Conservation (phyloP, 768 basidiomycete genomes). For the Xerocomus spinulosus region DNA sequence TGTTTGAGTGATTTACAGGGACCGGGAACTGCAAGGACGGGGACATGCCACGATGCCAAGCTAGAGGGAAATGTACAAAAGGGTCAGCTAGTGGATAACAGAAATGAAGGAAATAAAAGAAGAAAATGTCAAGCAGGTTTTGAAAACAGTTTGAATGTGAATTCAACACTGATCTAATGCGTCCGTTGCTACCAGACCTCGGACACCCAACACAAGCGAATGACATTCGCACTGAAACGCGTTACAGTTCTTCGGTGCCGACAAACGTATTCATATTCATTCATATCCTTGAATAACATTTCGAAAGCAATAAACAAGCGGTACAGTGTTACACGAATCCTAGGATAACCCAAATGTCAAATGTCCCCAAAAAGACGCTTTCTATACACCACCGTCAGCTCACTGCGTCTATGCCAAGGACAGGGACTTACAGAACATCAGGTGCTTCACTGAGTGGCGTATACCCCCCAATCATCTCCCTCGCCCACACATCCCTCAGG, state of each 20-base stretch:
- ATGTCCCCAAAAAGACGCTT: conserved; percentile 64
- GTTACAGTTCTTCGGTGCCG: background rate
- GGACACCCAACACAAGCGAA: conserved; percentile 8
- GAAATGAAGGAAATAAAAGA: conserved; percentile 14
- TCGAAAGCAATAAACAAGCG: too few relatives aligned
- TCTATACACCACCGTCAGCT: conserved; percentile 32
- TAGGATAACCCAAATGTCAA: conserved; percentile 12
- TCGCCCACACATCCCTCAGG: conserved; percentile 79
- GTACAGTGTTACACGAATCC: conserved; percentile 7
- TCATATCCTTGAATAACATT: too few relatives aligned
- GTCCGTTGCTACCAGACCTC: conserved; percentile 14
- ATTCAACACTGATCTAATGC: background rate
- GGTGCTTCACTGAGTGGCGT: conserved; percentile 73
- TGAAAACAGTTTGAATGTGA: background rate
- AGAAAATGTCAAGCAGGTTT: background rate
- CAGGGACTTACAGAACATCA: conserved; percentile 54
- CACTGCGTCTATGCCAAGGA: background rate
- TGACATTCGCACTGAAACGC: background rate
- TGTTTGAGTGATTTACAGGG: conserved; percentile 14
- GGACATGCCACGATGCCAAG: conserved; percentile 17
- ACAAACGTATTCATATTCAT: background rate
- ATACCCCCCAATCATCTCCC: conserved; percentile 78
- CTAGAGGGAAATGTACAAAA: conserved; percentile 19
- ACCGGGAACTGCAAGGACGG: conserved; percentile 8
- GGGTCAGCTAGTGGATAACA: conserved; percentile 12